phyloP scores from a whole-genome alignment of 2,329 filamentous ascomycete genomes.

The Teratosphaeria zuluensis region DNA sequence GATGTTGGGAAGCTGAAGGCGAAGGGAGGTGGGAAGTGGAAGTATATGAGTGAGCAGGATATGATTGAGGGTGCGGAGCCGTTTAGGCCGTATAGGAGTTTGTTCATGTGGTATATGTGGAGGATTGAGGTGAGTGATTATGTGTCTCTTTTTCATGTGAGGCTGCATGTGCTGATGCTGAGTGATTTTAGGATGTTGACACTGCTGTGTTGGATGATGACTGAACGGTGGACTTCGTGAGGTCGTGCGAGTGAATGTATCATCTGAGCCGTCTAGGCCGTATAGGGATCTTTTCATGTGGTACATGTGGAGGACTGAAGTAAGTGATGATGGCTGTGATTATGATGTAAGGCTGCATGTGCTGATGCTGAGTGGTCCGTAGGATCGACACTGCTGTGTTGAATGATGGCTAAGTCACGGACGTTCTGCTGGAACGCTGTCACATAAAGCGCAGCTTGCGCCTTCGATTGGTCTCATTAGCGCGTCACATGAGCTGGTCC shows the following conservation, averaged over 20 bases:
- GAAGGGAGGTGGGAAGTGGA: slow-evolving; percentile 80
- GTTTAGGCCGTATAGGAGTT: slow-evolving; percentile 73
- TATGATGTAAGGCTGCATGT: neutral
- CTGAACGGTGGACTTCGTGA: neutral
- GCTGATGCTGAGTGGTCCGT: neutral
- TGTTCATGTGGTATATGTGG: slow-evolving; percentile 99
- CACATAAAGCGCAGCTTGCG: no score
- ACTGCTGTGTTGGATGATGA: neutral
- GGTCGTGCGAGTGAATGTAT: neutral
- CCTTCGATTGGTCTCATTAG: no score
- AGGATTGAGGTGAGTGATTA: slow-evolving; percentile 25
- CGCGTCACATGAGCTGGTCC: no score
- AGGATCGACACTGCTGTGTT: neutral
- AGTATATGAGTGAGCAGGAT: slow-evolving; percentile 91
- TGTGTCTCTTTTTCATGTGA: neutral
- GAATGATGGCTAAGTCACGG: neutral
- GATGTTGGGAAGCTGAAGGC: slow-evolving; percentile 77
- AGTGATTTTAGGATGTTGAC: neutral
- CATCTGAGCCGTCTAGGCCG: slow-evolving; percentile 70
- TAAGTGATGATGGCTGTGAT: neutral
- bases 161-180: neutral
- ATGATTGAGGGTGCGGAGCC: slow-evolving; percentile 74
- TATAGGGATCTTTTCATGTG: slow-evolving; percentile 92
- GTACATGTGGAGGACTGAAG: slow-evolving; percentile 75
- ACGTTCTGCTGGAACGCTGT: no score